Percentiles rank a stretch among this genome's conserved stretches.
phyloP scores from a whole-genome alignment of 2,329 filamentous ascomycete genomes.

The Fusarium penzigii region DNA sequence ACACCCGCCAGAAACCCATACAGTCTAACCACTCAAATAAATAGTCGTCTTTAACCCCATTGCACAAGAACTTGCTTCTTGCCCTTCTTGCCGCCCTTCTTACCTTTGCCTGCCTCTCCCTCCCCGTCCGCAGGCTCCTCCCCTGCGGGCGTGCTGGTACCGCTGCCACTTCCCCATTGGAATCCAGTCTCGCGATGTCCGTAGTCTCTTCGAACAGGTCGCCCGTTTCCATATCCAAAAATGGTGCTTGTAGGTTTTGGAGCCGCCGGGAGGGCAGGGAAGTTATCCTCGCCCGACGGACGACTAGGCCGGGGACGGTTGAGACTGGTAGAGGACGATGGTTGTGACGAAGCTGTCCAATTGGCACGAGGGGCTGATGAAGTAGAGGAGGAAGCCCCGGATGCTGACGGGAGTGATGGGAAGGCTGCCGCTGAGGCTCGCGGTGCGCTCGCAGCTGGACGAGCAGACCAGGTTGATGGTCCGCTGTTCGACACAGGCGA shows the following conservation, averaged over 20 bases:
- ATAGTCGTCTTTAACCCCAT: conserved; percentile 51
- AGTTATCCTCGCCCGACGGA: conserved; percentile 58
- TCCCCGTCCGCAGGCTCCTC: conserved; percentile 28
- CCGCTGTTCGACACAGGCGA: conserved; percentile 26
- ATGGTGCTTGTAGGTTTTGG: conserved; percentile 67
- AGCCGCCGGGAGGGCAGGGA: conserved; percentile 80
- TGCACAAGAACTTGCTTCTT: conserved; percentile 63
- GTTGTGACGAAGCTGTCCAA: conserved; percentile 28
- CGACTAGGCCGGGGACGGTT: conserved; percentile 20
- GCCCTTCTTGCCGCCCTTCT: conserved; percentile 60
- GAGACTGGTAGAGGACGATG: conserved; percentile 23
- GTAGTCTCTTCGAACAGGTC: conserved; percentile 55
- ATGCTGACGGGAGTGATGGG: conserved; percentile 41
- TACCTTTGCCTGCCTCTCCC: conserved; percentile 43
- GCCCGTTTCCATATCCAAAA: conserved; percentile 59
- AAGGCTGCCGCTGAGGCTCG: conserved; percentile 40
- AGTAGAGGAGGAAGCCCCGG: conserved; percentile 22
- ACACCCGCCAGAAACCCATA: not conserved
- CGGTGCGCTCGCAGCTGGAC: conserved; percentile 17
- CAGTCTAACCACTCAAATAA: not conserved
- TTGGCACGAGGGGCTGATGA: conserved; percentile 30
- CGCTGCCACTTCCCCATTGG: conserved; percentile 46
- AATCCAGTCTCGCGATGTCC: conserved; percentile 52
- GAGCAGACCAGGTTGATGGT: conserved; percentile 23
- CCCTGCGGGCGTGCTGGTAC: conserved; percentile 26